Conservation (phyloP, 352 stramenopile species). For the Stramenopiles sp. region DNA sequence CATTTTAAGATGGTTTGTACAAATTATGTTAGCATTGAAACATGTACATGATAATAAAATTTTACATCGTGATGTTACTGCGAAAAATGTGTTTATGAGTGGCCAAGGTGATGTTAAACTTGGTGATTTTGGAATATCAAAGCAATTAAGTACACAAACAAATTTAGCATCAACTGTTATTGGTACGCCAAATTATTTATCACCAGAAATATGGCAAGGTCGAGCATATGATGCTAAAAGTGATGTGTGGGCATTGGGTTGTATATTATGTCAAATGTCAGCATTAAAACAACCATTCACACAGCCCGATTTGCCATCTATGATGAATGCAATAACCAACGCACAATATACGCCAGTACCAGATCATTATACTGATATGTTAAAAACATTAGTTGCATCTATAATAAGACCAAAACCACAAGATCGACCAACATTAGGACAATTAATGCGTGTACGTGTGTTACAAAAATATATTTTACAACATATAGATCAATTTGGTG, state of each 20-base stretch:
- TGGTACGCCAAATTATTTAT: conserved; percentile 78
- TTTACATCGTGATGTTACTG: conserved; percentile 58
- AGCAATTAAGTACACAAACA: conserved; percentile 62
- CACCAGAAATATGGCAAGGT: conserved; percentile 68
- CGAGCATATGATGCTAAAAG: conserved; percentile 68
- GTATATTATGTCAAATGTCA: conserved; percentile 53
- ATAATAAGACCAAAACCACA: neutral
- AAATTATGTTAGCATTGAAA: conserved; percentile 46
- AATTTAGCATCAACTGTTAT: conserved; percentile 69
- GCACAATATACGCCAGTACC: conserved; percentile 26
- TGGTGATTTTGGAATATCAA: conserved; percentile 65
- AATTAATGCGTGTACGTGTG: conserved; percentile 9
- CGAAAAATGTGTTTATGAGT: conserved; percentile 55
- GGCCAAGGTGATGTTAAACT: conserved; percentile 45
- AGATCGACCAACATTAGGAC: conserved; percentile 10
- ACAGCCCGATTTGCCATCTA: conserved; percentile 30
- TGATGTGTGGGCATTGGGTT: conserved; percentile 75
- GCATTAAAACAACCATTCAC: conserved; percentile 38
- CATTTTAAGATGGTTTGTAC: conserved; percentile 35
- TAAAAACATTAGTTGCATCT: neutral
- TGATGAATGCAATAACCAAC: conserved; percentile 38
- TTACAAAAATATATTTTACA: neutral
- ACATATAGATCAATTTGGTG: neutral
- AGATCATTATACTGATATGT: conserved; percentile 10
- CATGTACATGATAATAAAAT: conserved; percentile 55